Evolutionary conservation across 2,329 filamentous ascomycete genomes (phyloP).

Genomic region (Diaporthe ilicicola): DNA sequence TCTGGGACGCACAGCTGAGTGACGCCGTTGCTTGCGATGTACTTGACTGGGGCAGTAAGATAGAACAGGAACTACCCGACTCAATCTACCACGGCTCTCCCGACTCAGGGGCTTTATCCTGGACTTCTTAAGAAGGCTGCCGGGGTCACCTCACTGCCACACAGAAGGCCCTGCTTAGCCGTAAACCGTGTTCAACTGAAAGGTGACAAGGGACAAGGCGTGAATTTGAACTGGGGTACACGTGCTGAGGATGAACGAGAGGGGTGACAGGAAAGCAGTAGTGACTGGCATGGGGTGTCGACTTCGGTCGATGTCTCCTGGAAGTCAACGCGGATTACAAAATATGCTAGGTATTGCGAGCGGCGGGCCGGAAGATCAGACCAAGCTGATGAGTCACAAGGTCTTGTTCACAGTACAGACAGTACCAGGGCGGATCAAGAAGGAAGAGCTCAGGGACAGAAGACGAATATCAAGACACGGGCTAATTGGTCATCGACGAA

Average conservation of each 20-base stretch:
- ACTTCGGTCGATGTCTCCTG: not conserved
- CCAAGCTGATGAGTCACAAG: no score
- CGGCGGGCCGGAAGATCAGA: not conserved
- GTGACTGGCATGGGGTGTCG: not conserved
- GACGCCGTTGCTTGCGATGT: not conserved
- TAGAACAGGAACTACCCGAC: not conserved
- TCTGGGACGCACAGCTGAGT: not conserved
- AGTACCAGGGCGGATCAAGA: not conserved
- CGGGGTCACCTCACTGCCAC: not conserved
- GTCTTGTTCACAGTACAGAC: not conserved
- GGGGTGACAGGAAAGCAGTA: not conserved
- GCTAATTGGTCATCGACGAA: not conserved
- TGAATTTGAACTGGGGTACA: not conserved
- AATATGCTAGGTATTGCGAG: not conserved
- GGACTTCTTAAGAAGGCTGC: not conserved
- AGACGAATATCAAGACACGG: not conserved
- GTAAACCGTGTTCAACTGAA: not conserved
- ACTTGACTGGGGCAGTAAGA: not conserved
- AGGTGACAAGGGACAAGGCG: not conserved
- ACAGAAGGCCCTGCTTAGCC: no score
- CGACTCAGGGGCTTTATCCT: not conserved
- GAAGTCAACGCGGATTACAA: not conserved
- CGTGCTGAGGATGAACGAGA: not conserved
- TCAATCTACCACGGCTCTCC: not conserved
- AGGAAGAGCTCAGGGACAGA: not conserved